A percentile compares a stretch with the other conserved stretches of the same genome.
phyloP scores from a whole-genome alignment of 2,329 filamentous ascomycete species.

The Epichloe typhina region DNA sequence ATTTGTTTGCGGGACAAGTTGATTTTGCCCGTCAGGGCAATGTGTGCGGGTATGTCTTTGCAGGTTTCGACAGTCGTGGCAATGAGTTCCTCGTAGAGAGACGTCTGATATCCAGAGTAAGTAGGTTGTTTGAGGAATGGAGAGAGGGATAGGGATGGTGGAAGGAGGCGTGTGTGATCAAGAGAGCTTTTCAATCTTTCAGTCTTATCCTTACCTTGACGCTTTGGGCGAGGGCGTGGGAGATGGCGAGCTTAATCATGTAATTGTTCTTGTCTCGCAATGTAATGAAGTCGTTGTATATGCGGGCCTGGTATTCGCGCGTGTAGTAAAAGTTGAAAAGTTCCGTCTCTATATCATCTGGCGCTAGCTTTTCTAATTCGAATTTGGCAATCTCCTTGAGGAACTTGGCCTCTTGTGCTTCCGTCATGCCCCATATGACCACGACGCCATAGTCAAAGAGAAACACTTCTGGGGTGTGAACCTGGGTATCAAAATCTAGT shows the following conservation, averaged over 20 bases:
- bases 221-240: slow-evolving; percentile 86
- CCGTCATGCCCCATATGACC: slow-evolving; percentile 95
- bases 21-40: slow-evolving; percentile 85
- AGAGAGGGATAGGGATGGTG: background rate
- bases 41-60: slow-evolving; percentile 84
- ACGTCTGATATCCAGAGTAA: slow-evolving; percentile 46
- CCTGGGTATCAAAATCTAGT: slow-evolving; percentile 69
- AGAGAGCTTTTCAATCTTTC: background rate
- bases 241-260: slow-evolving; percentile 96
- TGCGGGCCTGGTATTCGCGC: slow-evolving; percentile 89
- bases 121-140: background rate
- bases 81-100: slow-evolving; percentile 88
- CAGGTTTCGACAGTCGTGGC: slow-evolving; percentile 87
- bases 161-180: background rate
- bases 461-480: slow-evolving; percentile 90
- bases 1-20: slow-evolving; percentile 78
- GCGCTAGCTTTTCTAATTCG: slow-evolving; percentile 75
- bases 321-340: slow-evolving; percentile 99
- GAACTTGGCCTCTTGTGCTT: slow-evolving; percentile 79
- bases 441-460: slow-evolving; percentile 96
- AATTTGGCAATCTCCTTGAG: slow-evolving; percentile 91
- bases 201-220: slow-evolving; percentile 53
- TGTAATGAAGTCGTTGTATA: slow-evolving; percentile 99
- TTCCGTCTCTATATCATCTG: slow-evolving; percentile 86
- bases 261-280: slow-evolving; percentile 88